Evolutionary conservation across 371 early-diverging fungal genomes (phyloP), one percentile per base, ranked within the genome.

Genomic region (Circinella minor): DNA sequence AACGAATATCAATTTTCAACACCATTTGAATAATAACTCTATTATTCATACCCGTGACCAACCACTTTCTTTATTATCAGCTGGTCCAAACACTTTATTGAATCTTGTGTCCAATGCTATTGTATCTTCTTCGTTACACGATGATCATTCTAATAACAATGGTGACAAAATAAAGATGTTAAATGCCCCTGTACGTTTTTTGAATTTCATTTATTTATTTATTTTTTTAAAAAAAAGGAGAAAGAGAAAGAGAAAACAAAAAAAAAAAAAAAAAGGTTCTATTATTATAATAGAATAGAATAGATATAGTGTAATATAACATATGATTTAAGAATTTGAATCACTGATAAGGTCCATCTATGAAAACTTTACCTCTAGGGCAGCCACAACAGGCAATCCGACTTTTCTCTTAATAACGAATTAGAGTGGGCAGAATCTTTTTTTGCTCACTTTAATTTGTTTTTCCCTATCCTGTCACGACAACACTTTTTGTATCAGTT

Each of bases 301-400:
- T n/a, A n/a, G n/a, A n/a, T 27, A 27, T 27, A 27, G 0, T 27
- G 27, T 27, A 27, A 27, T 27, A 27, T 27, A 27, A 1, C 0
- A 27, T 2, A 27, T 27, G 61, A 37, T 9, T 18, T 18, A 65
- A 65, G 15, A 70, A 73, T 39, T 36, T 49, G 71, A 71, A 65
- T 66, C 80, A 80, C 80, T 82, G 83, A 82, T 82, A 82, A 82
- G 83, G 73, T 82, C 78, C 79, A 76, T 77, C 62, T 74, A 68
- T 77, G 73, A 68, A 77, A 73, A 71, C 51, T 55, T 74, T 71
- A 57, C 68, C 72, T 80, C 77, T 82, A 82, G 83, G 83, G 78
- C 83, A 80, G 83, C 77, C 68, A 78, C 76, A 74, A 72, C 77
- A 72, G 71, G 51, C 43, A 72, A 55, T 64, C 67, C 69, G 68